Evolutionary conservation across 306 rosid species (phyloP), one percentile per base, ranked within the genome.

Genomic region (Quillaja saponaria): DNA sequence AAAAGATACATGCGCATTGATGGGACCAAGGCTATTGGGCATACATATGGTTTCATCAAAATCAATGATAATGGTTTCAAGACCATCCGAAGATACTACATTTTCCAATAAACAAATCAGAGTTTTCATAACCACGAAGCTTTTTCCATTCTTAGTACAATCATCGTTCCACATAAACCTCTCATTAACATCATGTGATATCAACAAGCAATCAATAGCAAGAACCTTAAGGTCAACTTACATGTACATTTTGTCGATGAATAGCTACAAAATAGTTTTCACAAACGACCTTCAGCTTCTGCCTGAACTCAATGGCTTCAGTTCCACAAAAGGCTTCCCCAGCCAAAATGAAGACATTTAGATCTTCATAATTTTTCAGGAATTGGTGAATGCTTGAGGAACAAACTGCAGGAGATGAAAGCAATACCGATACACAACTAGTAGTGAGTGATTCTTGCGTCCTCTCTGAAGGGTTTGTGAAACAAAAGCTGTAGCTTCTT

Each of bases 261-360:
- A 89, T 89, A 59, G 95, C 82, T 49, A 52, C 73, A 80, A 81
- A 94, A 85, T 94, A 94, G 76, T 79, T 89, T 83, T 94, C 99
- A 80, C 99, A 94, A 51, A 89, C 95, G 39, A 50, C 80, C 87
- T 94, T 94, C 68, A 89, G 69, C 82, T 94, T 94, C 76, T 89
- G 97, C 85, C 99, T 81, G 53, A 94, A 89, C 47, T 94, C 99
- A 81, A 64, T 85, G n/a, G 95, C 99, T 79, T 94, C 97, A 74
- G 80, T 75, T 71, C 99, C 99, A 44, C 97, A 89, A 77, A 94
- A 89, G 72, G 97, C 91, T 82, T 94, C 99, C 65, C 99, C 99
- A 55, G 91, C 85, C 87, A 94, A 80, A 70, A 89, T 85, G 78
- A 94, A 89, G 80, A 80, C 76, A 60, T 74, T 77, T 55, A 94